Conservation (phyloP, 2,329 filamentous ascomycete species). For the Phaeophleospora eucalypticola region DNA sequence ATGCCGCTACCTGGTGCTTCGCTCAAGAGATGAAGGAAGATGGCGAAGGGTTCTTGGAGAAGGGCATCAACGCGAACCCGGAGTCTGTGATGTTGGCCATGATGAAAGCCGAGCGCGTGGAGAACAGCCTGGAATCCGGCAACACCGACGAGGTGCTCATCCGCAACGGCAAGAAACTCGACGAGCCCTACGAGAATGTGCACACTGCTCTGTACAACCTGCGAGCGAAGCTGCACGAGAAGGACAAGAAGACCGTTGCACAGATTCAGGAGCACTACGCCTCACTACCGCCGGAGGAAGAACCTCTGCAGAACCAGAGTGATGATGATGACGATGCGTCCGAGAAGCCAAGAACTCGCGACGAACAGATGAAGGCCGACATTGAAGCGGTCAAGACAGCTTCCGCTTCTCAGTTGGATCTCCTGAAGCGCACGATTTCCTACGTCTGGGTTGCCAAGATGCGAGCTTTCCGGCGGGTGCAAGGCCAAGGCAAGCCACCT, state of each 20-base stretch:
- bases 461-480: slow-evolving; percentile 87
- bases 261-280: slow-evolving; percentile 54
- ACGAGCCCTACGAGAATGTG: slow-evolving; percentile 77
- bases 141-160: slow-evolving; percentile 63
- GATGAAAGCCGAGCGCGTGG: slow-evolving; percentile 82
- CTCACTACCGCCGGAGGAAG: slow-evolving; percentile 40
- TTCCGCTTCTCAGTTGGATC: slow-evolving; percentile 67
- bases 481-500: slow-evolving; percentile 65
- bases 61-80: slow-evolving; percentile 84
- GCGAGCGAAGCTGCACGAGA: slow-evolving; percentile 65
- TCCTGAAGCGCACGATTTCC: slow-evolving; percentile 80
- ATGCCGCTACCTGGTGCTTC: slow-evolving; percentile 89
- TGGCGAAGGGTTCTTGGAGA: slow-evolving; percentile 72
- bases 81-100: slow-evolving; percentile 89
- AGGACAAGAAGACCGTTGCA: slow-evolving; percentile 59
- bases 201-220: slow-evolving; percentile 85
- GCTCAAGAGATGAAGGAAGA: slow-evolving; percentile 59
- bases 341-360: slow-evolving; percentile 45
- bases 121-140: slow-evolving; percentile 70
- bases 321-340: slow-evolving; percentile 49
- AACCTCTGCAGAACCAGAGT: slow-evolving; percentile 33
- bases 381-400: slow-evolving; percentile 59
- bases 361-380: slow-evolving; percentile 51
- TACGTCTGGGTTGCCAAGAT: slow-evolving; percentile 94
- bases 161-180: slow-evolving; percentile 65